Base-by-base conservation (phyloP, 2,329 filamentous ascomycete species). In the Epichloe sp. region DNA sequence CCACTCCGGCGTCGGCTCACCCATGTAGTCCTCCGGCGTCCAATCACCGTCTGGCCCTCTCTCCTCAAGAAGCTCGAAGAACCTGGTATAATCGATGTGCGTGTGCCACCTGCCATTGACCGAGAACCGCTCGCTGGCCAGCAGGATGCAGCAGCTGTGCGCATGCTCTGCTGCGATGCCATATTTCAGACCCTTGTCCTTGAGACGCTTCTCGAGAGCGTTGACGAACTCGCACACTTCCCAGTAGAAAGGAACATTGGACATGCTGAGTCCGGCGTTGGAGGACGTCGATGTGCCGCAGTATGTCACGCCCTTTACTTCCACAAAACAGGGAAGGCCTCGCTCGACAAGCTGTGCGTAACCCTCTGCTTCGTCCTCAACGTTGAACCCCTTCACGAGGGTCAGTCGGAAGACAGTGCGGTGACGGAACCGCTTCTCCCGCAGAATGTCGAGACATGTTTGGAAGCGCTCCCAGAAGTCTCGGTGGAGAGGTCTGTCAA, bases 381-480 rank as follows among this genome's bases (percentile, higher is more conserved):
- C 82, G 65, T 98, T 97, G 78, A 98, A 97, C 3, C 90, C 91
- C 71, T 97, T 97, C 63, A 97, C 93, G 2, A 98, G 82, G 0
- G 91, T 97, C 3, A 97, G 77, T 2, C 93, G 83, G 74, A 95
- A 97, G 4, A 97, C 93, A 5, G 93, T 97, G 50, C 91, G 83
- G 65, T 96, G 91, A 50, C 83, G 77, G 71, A 87, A 85, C 41
- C 91, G 80, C 68, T 87, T 86, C 65, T 86, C 85, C 15, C 86
- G 80, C 21, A 97, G 72, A 55, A 98, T 95, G 53, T 94, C 88
- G 36, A 97, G 78, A 63, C 93, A 97, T 35, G 85, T 78, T 63
- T 87, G 82, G 77, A 97, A 96, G 5, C 93, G 83, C 69, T 96
- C 90, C 93, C 91, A 97, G 69, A 95, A 98, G 69, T 97, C 91